Evolutionary conservation across 257 asterid species (phyloP).

Genomic region (Solanum tacnaense): DNA sequence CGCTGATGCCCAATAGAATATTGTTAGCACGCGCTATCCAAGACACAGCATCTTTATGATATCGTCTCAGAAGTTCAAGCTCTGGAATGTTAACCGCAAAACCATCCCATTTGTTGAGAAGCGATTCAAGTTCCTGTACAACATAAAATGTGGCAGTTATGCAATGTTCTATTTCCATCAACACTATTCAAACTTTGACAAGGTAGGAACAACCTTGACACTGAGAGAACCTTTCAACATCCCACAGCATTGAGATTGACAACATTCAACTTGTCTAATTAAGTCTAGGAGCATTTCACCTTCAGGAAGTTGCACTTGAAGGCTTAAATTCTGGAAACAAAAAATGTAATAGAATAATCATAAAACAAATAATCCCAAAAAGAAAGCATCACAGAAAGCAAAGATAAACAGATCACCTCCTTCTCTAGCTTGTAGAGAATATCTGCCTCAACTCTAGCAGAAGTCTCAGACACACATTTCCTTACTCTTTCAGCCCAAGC

Average conservation of each 20-base stretch:
- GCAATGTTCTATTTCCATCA: slow-evolving; percentile 6
- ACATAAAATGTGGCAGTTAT: slow-evolving; percentile 1
- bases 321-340: slow-evolving; percentile 41
- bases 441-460: slow-evolving; percentile 52
- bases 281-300: slow-evolving; percentile 40
- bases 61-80: slow-evolving; percentile 54
- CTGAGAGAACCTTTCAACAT: slow-evolving; percentile 43
- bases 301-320: slow-evolving; percentile 69
- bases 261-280: slow-evolving; percentile 45
- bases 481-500: slow-evolving; percentile 58
- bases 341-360: not conserved
- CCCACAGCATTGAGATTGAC: slow-evolving; percentile 58
- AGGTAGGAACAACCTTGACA: slow-evolving; percentile 49
- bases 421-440: slow-evolving; percentile 60
- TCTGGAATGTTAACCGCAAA: slow-evolving; percentile 63
- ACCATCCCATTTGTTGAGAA: slow-evolving; percentile 50
- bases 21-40: slow-evolving; percentile 62
- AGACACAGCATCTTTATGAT: slow-evolving; percentile 50
- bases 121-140: slow-evolving; percentile 53
- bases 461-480: slow-evolving; percentile 47
- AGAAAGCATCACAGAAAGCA: not conserved
- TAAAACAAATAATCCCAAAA: not conserved
- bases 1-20: slow-evolving; percentile 38
- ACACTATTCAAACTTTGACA: not conserved
- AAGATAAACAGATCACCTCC: slow-evolving; percentile 39